These are phyloP conservation scores for Gracilaria caudata DNA, from an alignment of 23 red algal species.

Conservation along the genomic window DNA sequence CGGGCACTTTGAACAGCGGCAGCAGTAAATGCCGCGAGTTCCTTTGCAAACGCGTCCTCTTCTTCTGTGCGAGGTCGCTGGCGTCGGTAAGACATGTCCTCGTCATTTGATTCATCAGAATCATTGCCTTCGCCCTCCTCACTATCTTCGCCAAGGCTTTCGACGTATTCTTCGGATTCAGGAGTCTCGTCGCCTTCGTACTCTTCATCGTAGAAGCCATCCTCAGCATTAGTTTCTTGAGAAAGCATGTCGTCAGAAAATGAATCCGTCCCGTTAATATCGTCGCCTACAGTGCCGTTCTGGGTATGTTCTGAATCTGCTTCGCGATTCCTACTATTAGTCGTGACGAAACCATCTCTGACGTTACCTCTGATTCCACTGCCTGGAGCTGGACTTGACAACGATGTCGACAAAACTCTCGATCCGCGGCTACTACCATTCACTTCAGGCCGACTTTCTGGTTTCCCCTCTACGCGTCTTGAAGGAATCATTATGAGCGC, in stretches of 20 bases:
- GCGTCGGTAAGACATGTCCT: neutral
- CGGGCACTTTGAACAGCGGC: slow-evolving; percentile 55
- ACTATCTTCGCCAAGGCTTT: slow-evolving; percentile 32
- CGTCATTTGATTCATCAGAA: slow-evolving; percentile 37
- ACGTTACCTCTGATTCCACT: slow-evolving; percentile 26
- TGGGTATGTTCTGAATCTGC: neutral
- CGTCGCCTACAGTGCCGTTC: slow-evolving; percentile 7
- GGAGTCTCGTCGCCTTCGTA: slow-evolving; percentile 15
- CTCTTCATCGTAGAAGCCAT: slow-evolving; percentile 31
- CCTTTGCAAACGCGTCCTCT: slow-evolving; percentile 72
- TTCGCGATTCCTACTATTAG: slow-evolving; percentile 1
- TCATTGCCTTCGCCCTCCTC: slow-evolving; percentile 46
- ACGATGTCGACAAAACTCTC: neutral
- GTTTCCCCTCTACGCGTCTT: slow-evolving; percentile 9
- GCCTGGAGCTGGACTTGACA: slow-evolving; percentile 13
- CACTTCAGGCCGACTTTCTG: neutral
- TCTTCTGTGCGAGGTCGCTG: slow-evolving; percentile 58
- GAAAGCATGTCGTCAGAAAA: slow-evolving; percentile 6
- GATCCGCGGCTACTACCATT: neutral
- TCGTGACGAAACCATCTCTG: slow-evolving; percentile 23
- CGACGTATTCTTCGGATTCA: slow-evolving; percentile 24
- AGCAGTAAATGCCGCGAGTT: slow-evolving; percentile 68
- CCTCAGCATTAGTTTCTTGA: slow-evolving; percentile 35
- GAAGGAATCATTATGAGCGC: slow-evolving; percentile 30
- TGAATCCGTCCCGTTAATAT: slow-evolving; percentile 8